Conservation (phyloP, 176 grass and related monocot genomes). For the Oryza meyeriana region DNA sequence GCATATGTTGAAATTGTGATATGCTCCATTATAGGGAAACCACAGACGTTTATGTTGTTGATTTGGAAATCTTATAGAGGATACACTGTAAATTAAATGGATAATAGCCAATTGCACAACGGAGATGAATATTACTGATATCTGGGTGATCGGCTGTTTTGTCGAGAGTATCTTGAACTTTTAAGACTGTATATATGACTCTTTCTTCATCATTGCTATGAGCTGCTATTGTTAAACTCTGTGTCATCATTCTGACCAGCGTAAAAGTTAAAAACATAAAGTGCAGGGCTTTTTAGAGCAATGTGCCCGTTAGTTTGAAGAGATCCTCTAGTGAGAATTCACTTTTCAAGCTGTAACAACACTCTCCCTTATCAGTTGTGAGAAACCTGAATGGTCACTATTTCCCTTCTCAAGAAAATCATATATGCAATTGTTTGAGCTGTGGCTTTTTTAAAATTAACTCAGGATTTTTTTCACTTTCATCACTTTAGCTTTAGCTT, state of each 20-base stretch:
- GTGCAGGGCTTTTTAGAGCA: too few species aligned
- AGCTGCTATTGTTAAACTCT: background rate
- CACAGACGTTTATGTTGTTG: background rate
- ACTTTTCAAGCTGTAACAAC: too few species aligned
- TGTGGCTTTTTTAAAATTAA: background rate
- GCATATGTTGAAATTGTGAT: background rate
- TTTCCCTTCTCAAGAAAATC: background rate
- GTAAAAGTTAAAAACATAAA: too few species aligned
- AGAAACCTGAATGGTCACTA: background rate
- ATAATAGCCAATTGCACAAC: background rate
- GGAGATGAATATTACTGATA: background rate
- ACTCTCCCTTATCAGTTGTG: background rate
- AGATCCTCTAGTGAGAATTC: background rate
- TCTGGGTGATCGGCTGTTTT: background rate
- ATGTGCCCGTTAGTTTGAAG: background rate
- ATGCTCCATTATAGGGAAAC: background rate
- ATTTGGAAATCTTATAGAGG: background rate
- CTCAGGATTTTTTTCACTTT: background rate
- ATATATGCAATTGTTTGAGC: background rate
- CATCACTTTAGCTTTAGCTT: too few species aligned
- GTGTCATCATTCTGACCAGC: too few species aligned
- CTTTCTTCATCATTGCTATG: background rate
- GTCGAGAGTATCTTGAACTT: background rate
- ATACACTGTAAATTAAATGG: constrained; percentile 15
- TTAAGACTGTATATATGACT: background rate